Evolutionary conservation across 352 stramenopile genomes (phyloP).

Genomic region (Thraustotheca clavata): DNA sequence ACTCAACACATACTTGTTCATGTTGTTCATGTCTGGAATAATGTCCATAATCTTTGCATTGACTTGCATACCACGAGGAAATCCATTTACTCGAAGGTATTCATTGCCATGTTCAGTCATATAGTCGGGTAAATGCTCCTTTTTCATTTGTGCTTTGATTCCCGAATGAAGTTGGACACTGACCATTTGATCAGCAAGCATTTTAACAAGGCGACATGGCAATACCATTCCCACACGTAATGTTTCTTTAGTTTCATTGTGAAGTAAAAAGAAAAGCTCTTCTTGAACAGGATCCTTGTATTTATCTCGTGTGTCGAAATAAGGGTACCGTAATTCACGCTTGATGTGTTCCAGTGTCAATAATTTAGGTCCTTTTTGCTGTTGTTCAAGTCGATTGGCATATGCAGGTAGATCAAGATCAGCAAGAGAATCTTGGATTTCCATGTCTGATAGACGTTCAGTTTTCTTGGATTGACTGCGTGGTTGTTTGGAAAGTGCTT

Average conservation of each 20-base stretch:
- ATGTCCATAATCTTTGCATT: constrained; percentile 77
- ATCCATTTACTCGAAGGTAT: constrained; percentile 31
- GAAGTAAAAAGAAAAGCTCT: constrained; percentile 82
- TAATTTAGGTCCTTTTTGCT: constrained; percentile 85
- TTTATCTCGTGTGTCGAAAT: constrained; percentile 81
- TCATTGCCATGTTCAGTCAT: constrained; percentile 34
- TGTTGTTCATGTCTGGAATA: constrained; percentile 56
- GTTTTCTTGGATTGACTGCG: constrained; percentile 29
- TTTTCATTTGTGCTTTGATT: constrained; percentile 67
- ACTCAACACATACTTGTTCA: constrained; percentile 60
- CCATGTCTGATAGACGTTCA: constrained; percentile 45
- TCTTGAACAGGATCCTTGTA: constrained; percentile 79
- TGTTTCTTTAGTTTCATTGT: constrained; percentile 73
- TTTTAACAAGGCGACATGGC: constrained; percentile 73
- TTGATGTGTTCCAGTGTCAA: constrained; percentile 86
- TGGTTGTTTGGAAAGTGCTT: constrained; percentile 34
- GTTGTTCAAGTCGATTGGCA: constrained; percentile 71
- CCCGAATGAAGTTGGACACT: constrained; percentile 75
- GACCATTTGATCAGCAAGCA: constrained; percentile 72
- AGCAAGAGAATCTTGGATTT: constrained; percentile 81
- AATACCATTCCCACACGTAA: constrained; percentile 80
- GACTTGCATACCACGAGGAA: constrained; percentile 80
- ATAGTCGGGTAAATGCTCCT: constrained; percentile 75
- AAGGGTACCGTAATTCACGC: constrained; percentile 80
- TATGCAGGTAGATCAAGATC: constrained; percentile 84